Evolutionary conservation across 2,329 filamentous ascomycete genomes (phyloP).

Genomic region (Colletotrichum magnum): DNA sequence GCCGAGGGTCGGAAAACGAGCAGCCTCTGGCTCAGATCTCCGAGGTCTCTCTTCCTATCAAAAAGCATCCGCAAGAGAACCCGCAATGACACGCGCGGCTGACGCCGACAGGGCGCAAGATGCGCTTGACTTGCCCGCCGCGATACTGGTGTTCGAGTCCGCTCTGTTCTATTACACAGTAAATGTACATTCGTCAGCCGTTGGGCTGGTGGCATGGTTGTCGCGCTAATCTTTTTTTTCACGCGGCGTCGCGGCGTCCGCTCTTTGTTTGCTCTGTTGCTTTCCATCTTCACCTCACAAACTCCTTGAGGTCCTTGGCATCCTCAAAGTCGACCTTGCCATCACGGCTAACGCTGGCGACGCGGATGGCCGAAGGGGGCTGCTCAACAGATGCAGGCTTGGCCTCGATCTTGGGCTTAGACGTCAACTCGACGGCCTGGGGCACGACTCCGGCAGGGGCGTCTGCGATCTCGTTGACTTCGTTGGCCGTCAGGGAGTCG

Average conservation of each 20-base stretch:
- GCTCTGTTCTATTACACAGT: conserved; percentile 39
- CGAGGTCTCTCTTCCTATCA: background rate
- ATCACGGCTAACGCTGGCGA: conserved; percentile 70
- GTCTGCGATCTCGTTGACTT: conserved; percentile 93
- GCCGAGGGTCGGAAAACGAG: conserved; percentile 1
- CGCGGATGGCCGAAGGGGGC: conserved; percentile 62
- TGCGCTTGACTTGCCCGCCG: background rate
- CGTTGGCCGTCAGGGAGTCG: conserved; percentile 81
- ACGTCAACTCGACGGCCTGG: conserved; percentile 66
- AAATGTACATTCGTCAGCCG: conserved; percentile 34
- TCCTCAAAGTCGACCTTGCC: conserved; percentile 79
- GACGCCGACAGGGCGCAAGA: background rate
- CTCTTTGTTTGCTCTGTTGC: background rate
- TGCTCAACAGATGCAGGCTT: conserved; percentile 50
- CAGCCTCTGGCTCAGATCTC: background rate
- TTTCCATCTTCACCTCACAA: conserved; percentile 55
- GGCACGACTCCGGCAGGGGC: conserved; percentile 79
- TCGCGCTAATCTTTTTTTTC: background rate
- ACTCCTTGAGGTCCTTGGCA: conserved; percentile 70
- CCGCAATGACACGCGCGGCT: background rate
- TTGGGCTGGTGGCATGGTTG: conserved; percentile 15
- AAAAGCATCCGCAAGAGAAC: background rate
- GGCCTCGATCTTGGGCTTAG: conserved; percentile 53
- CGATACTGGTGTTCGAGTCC: background rate
- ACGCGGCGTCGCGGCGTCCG: background rate